Evolutionary conservation across 441 rosid genomes (phyloP), one percentile per base, ranked within the genome.

Genomic region (Aquilaria agallochum): DNA sequence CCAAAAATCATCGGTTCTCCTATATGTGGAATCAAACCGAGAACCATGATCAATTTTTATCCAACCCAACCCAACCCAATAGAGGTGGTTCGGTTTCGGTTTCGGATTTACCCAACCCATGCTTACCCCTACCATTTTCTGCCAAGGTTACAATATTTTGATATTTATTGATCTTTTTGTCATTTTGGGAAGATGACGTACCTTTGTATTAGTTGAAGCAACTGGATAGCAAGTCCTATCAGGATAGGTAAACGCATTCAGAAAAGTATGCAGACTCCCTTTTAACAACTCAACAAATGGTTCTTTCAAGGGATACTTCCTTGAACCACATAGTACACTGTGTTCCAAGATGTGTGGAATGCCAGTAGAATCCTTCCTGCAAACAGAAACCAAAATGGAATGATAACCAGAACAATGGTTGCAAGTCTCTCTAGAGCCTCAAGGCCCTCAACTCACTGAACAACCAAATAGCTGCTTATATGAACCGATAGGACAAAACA

Each of bases 201-300:
- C 97, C 91, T 90, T 94, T 32, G 77, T 73, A 74, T 94, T 94
- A 12, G 96, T 87, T 59, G 98, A 94, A 68, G 98, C 97, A 70
- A 94, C 97, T 2, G 98, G 98, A 67, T 90, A 94, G 76, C 98
- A 94, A 32, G 98, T 94, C 82, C 98, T 85, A 63, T 94, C 98
- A 48, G 97, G 97, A 80, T 90, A 94, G 6, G 98, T 94, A 71
- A 94, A 87, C 50, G 98, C 98, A 81, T 94, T 94, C 66, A 94
- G 64, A 72, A 90, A 94, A 46, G 98, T 94, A 61, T 90, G 73
- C 79, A 94, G 78, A 76, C 98, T 94, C 54, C 98, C 97, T 68
- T 91, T 94, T 69, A 94, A 78, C 52, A 91, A 64, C 62, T 94
- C 98, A 65, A 91, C 98, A 74, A 94, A 94, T 8, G 99, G 99